Conservation (phyloP, 1,139 yeast genomes). For the Geotrichum fermentans region DNA sequence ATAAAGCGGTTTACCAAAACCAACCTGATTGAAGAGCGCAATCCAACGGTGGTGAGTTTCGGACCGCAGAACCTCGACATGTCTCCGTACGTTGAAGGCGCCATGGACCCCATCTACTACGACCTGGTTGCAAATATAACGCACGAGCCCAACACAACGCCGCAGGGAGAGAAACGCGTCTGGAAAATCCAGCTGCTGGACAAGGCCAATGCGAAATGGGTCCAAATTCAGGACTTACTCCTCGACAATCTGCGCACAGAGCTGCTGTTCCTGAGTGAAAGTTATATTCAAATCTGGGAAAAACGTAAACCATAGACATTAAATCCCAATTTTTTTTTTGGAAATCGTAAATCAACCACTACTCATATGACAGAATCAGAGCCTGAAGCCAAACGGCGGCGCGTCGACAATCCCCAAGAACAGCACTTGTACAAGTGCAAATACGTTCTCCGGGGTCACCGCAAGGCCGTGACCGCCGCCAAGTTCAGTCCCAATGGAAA, state of each 20-base stretch:
- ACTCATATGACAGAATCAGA: conserved; percentile 2
- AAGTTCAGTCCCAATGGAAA: conserved; percentile 64
- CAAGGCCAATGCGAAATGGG: conserved; percentile 48
- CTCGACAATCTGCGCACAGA: conserved; percentile 51
- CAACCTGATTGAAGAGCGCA: conserved; percentile 41
- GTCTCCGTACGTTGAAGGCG: conserved; percentile 34
- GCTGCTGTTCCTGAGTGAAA: conserved; percentile 57
- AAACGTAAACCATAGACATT: not conserved
- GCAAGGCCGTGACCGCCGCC: conserved; percentile 42
- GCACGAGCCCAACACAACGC: conserved; percentile 38
- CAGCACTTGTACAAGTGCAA: conserved; percentile 10
- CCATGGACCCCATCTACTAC: conserved; percentile 37
- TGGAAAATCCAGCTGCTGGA: conserved; percentile 55
- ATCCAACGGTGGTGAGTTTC: conserved; percentile 62
- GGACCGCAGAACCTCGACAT: conserved; percentile 45
- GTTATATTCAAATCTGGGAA: conserved; percentile 67
- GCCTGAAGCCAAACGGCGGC: not conserved
- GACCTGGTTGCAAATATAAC: conserved; percentile 50
- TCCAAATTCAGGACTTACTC: conserved; percentile 50
- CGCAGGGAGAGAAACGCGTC: conserved; percentile 19
- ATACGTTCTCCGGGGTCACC: conserved; percentile 26
- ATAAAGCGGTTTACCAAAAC: conserved; percentile 49
- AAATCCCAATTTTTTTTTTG: not conserved
- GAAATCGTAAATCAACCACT: not conserved
- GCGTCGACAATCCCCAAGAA: not conserved